Percentiles rank a stretch among this genome's conserved stretches.
phyloP scores from a whole-genome alignment of 2,329 filamentous ascomycete genomes.

The Colletotrichum scovillei region DNA sequence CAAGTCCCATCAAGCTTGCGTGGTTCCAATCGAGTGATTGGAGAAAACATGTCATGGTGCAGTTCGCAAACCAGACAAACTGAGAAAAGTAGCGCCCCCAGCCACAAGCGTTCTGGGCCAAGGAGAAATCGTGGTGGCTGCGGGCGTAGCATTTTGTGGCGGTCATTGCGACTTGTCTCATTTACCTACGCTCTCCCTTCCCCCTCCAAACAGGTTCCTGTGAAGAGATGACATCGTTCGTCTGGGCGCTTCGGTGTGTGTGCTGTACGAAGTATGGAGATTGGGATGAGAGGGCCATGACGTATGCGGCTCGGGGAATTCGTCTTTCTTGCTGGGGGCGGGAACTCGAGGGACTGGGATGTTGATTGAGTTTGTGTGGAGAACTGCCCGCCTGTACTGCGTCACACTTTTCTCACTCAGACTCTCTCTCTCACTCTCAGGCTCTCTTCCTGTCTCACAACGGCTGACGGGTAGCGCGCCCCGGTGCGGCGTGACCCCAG shows the following conservation, averaged over 20 bases:
- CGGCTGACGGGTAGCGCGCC: conserved; percentile 17
- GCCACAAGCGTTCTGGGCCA: neutral
- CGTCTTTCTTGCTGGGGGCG: neutral
- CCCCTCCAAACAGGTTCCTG: conserved; percentile 26
- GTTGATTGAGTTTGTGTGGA: conserved; percentile 19
- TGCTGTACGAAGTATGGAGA: too few relatives aligned
- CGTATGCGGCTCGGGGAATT: conserved; percentile 32
- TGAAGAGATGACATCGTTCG: conserved; percentile 26
- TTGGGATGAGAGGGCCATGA: conserved; percentile 13
- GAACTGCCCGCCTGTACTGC: conserved; percentile 9
- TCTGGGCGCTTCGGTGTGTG: neutral
- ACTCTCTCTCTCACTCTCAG: neutral
- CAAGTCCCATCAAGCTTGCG: neutral
- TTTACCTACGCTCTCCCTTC: neutral
- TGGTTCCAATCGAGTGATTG: neutral
- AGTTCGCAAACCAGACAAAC: neutral
- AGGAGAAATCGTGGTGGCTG: conserved; percentile 27
- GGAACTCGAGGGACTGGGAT: conserved; percentile 2
- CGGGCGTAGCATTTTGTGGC: neutral
- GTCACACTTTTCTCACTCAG: conserved; percentile 16
- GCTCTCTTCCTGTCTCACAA: neutral
- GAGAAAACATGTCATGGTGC: conserved; percentile 30
- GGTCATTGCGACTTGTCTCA: conserved; percentile 22
- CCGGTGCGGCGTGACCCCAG: conserved; percentile 7
- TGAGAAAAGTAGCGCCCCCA: neutral